Conservation (phyloP, 192 early-diverging fungal genomes). For the Coemansia brasiliensis region DNA sequence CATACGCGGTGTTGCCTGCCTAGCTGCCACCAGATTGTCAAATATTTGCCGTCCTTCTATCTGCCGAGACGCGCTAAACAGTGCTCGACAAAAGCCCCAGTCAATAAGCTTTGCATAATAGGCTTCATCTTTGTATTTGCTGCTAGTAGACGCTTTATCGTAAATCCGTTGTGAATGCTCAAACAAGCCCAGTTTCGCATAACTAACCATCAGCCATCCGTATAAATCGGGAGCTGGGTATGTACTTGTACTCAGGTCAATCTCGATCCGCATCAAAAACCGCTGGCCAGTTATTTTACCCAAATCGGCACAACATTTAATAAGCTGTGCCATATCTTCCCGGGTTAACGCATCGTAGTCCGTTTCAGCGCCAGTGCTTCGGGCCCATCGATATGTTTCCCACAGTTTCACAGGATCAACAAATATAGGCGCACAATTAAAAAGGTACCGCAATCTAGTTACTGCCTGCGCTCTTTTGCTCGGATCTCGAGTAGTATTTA, state of each 20-base stretch:
- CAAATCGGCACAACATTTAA: slow-evolving; percentile 17
- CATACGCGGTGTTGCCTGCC: slow-evolving; percentile 14
- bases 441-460: slow-evolving; percentile 7
- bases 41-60: slow-evolving; percentile 36
- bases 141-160: neutral
- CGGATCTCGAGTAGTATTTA: slow-evolving; percentile 4
- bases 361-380: neutral
- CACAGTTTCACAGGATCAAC: slow-evolving; percentile 19
- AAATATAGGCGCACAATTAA: slow-evolving; percentile 7
- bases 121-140: neutral
- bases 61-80: slow-evolving; percentile 25
- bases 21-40: slow-evolving; percentile 15
- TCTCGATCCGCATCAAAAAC: slow-evolving; percentile 35
- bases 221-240: slow-evolving; percentile 6
- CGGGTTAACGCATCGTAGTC: neutral
- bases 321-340: slow-evolving; percentile 3
- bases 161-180: slow-evolving; percentile 35
- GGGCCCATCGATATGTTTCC: slow-evolving; percentile 15
- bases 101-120: neutral
- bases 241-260: slow-evolving; percentile 16
- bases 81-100: slow-evolving; percentile 39
- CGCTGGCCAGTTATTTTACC: slow-evolving; percentile 21
- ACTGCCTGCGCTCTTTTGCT: neutral
- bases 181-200: slow-evolving; percentile 35
- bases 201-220: slow-evolving; percentile 13